Base-by-base conservation (phyloP, 129 eudicot genomes). In the Saposhnikovia divaricata region DNA sequence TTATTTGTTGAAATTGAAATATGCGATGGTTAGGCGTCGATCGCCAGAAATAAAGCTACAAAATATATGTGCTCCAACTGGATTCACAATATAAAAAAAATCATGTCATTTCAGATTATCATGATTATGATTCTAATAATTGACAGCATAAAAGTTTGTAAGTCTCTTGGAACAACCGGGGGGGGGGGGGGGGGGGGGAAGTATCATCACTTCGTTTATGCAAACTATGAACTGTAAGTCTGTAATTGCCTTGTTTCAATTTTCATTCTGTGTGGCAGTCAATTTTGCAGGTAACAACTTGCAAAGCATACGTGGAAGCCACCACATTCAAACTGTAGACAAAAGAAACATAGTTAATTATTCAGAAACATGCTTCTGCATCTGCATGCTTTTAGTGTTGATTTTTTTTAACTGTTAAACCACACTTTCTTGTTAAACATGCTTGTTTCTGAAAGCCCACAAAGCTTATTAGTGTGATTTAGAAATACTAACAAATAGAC, bases 361-460 rank as follows among this genome's bases (percentile, higher is more conserved):
- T 44, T 74, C 57, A 74, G 77, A 74, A 74, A 74, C 77, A 74
- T 45, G 69, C 69, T 4, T 51, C 37, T 39, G 43, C 78, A 75
- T 76, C 45, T 76, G 66, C 79, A 28, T 76, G 79, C 48, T 76
- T 76, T 76, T 34, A 51, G 19, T 37, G 42, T 76, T 59, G 59
- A 25, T 61, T 38, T 34, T 48, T 48, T 76, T 1, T 37, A 28
- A 51, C 79, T 75, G 68, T 31, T 50, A 19, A 42, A 42, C 31
- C 57, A n/a, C 34, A 44, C 28, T 72, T 72, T 19, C 50, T 23
- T 42, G 39, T n/a, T 75, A 15, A 75, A 75, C 78, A 46, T 46
- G 57, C 15, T 45, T 43, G 5, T 42, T 27, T 43, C 34, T n/a
- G 44, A 72, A 40, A 72, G 77, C 11, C 15, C 51, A 72, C 34